A percentile compares a stretch with the other conserved stretches of the same genome.
These are phyloP conservation scores for Fagus sylvatica DNA, from an alignment of 306 rosid species.

Conservation along the genomic window DNA sequence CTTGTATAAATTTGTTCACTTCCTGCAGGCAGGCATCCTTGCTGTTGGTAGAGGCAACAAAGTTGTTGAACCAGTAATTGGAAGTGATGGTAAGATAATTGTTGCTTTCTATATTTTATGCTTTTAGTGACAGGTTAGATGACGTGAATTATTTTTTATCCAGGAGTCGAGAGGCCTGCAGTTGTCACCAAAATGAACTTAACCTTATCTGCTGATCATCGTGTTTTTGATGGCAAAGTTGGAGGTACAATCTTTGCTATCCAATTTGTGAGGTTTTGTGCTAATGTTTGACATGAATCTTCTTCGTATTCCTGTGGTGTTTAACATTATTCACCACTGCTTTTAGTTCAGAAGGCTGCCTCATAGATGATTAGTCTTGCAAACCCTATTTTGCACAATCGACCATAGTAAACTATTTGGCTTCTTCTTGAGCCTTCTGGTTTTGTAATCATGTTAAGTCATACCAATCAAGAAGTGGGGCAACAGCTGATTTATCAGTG, in stretches of 20 bases:
- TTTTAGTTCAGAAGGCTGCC: not conserved
- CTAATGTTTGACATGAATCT: not conserved
- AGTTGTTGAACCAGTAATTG: constrained; percentile 75
- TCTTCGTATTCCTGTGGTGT: not conserved
- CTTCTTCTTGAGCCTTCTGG: not conserved
- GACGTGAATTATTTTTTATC: constrained; percentile 25
- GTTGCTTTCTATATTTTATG: constrained; percentile 11
- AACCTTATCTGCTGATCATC: constrained; percentile 93
- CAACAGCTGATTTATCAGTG: not conserved
- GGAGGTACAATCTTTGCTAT: constrained; percentile 58
- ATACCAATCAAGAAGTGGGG: not conserved
- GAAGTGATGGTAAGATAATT: constrained; percentile 68
- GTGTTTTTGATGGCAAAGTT: constrained; percentile 90
- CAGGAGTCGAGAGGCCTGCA: constrained; percentile 83
- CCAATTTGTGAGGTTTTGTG: not conserved
- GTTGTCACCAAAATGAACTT: constrained; percentile 72
- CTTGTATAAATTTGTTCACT: constrained; percentile 14
- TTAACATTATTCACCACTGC: not conserved
- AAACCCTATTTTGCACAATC: not conserved
- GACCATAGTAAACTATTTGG: not conserved
- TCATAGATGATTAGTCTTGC: not conserved
- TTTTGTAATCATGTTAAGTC: not conserved
- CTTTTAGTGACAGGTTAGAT: constrained; percentile 21
- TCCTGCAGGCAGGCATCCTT: constrained; percentile 88
- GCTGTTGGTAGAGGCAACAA: constrained; percentile 98